These are phyloP conservation scores for Biancaea sappan DNA, from an alignment of 306 rosid species.

Conservation along the genomic window DNA sequence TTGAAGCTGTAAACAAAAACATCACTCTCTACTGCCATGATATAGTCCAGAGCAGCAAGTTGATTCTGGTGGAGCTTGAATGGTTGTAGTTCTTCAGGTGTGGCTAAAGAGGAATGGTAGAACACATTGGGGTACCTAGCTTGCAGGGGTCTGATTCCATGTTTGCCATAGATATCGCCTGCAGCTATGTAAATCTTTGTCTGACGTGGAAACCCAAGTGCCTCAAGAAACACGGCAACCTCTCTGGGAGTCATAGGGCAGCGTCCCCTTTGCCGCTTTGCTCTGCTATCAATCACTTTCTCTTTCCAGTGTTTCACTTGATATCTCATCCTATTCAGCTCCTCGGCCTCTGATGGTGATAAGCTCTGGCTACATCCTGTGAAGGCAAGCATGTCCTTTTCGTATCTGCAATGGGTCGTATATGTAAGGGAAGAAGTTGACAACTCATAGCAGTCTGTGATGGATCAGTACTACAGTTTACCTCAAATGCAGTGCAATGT, in stretches of 20 bases:
- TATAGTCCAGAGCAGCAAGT: constrained; percentile 79
- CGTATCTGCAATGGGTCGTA: constrained; percentile 52
- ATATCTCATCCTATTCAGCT: constrained; percentile 49
- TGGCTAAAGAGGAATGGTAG: constrained; percentile 56
- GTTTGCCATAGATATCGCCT: constrained; percentile 53
- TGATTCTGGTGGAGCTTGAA: constrained; percentile 48
- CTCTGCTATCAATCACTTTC: constrained; percentile 51
- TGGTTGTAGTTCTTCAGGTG: constrained; percentile 56
- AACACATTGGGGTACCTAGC: constrained; percentile 52
- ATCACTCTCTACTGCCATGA: constrained; percentile 61
- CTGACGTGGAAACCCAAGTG: constrained; percentile 65
- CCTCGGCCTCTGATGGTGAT: constrained; percentile 42
- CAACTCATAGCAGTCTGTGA: background rate
- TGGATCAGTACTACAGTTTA: constrained; percentile 8
- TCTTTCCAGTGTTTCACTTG: constrained; percentile 61
- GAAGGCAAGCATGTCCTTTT: constrained; percentile 85
- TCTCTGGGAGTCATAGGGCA: constrained; percentile 93
- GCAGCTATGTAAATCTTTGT: constrained; percentile 63
- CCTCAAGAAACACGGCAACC: constrained; percentile 61
- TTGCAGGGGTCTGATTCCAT: constrained; percentile 46
- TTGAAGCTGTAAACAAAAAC: constrained; percentile 60
- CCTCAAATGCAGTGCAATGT: constrained; percentile 79
- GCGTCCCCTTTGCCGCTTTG: constrained; percentile 45
- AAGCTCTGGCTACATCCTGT: constrained; percentile 73
- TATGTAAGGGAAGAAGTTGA: background rate